phyloP scores from a whole-genome alignment of 2,329 filamentous ascomycete species.

The Botrytis tulipae region DNA sequence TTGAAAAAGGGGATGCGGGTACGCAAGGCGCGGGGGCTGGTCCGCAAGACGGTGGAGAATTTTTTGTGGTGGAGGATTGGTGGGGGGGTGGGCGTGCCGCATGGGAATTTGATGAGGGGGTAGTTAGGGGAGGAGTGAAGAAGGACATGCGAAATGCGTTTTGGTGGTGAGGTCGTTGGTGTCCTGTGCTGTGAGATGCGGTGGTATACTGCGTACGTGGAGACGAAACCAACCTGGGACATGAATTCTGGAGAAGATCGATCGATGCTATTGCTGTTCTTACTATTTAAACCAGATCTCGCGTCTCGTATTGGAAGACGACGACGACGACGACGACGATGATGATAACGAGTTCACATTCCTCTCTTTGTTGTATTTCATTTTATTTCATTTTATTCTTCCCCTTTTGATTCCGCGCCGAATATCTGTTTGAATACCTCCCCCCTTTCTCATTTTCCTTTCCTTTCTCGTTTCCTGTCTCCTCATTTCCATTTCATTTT shows the following conservation, averaged over 20 bases:
- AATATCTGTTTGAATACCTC: too few relatives aligned
- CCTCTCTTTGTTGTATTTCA: background rate
- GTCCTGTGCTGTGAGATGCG: background rate
- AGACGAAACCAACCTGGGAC: accelerated
- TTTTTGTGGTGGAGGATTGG: slow-evolving; percentile 15
- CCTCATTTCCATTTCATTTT: too few relatives aligned
- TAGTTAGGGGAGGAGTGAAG: background rate
- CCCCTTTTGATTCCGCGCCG: too few relatives aligned
- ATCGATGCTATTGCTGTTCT: background rate
- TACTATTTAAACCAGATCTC: background rate
- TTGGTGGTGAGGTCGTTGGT: background rate
- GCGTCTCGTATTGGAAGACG: background rate
- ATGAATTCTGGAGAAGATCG: background rate
- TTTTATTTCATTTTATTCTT: background rate
- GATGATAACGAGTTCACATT: background rate
- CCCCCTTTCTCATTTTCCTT: too few relatives aligned
- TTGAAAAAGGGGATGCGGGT: background rate
- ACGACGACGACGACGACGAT: too few relatives aligned
- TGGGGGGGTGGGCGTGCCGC: background rate
- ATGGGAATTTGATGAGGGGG: slow-evolving; percentile 1
- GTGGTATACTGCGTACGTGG: background rate
- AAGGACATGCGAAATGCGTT: too few relatives aligned
- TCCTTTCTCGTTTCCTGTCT: too few relatives aligned
- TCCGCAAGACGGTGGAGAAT: slow-evolving; percentile 10
- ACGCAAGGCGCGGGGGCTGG: background rate